A percentile compares a stretch with the other conserved stretches of the same genome.
Conservation (phyloP, 345 rosid species). For the Rhizophora apiculata region DNA sequence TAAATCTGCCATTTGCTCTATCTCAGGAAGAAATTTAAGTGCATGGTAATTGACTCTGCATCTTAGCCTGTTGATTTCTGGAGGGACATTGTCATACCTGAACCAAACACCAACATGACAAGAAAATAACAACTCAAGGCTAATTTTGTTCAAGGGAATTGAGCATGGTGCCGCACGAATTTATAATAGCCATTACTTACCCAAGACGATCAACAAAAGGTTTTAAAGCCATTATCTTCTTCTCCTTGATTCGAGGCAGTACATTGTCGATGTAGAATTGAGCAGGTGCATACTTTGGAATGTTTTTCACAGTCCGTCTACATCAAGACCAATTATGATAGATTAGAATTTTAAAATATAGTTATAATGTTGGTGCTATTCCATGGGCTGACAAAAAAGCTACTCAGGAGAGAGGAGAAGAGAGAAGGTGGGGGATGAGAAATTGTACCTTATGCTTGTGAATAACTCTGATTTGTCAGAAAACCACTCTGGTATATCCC, state of each 20-base stretch:
- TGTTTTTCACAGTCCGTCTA: constrained; percentile 97
- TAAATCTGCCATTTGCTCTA: constrained; percentile 86
- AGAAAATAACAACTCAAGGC: constrained; percentile 4
- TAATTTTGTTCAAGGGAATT: constrained; percentile 5
- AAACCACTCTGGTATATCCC: constrained; percentile 97
- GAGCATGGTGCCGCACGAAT: constrained; percentile 4
- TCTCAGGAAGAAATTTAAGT: constrained; percentile 86
- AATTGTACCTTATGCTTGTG: constrained; percentile 75
- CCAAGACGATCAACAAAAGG: constrained; percentile 99
- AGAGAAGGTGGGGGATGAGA: constrained; percentile 9
- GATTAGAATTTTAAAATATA: constrained; percentile 6
- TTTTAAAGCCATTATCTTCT: constrained; percentile 97
- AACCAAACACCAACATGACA: constrained; percentile 19
- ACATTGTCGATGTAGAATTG: constrained; percentile 98
- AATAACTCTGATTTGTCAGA: constrained; percentile 91
- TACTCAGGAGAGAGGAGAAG: neutral
- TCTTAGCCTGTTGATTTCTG: constrained; percentile 93
- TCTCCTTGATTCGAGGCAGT: constrained; percentile 94
- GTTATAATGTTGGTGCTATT: neutral
- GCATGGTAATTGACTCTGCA: constrained; percentile 99
- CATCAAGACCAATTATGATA: constrained; percentile 13
- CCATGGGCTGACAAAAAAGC: neutral
- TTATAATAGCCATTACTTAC: constrained; percentile 39
- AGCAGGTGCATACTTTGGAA: constrained; percentile 98
- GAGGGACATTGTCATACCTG: constrained; percentile 98